A percentile compares a stretch with the other conserved stretches of the same genome.
Conservation (phyloP, 306 rosid species). For the Pterocarpus macrocarpus region DNA sequence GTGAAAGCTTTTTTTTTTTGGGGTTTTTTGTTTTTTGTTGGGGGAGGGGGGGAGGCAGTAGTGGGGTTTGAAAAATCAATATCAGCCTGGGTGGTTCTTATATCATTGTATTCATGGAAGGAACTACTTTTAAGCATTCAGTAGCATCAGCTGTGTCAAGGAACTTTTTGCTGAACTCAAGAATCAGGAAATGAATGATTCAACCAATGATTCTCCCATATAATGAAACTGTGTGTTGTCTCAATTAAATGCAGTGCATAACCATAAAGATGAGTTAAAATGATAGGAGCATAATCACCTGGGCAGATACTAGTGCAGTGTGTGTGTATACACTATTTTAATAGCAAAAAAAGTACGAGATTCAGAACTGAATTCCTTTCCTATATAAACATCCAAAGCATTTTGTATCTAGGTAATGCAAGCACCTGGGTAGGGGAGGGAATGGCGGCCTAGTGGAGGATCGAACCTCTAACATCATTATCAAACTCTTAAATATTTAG, state of each 20-base stretch:
- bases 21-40: too few relatives aligned
- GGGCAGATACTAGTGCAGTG: neutral
- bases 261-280: neutral
- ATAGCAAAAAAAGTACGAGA: neutral
- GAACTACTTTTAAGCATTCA: conserved; percentile 3
- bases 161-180: neutral
- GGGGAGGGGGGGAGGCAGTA: too few relatives aligned
- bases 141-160: neutral
- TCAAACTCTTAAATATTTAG: neutral
- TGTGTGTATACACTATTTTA: neutral
- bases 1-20: too few relatives aligned
- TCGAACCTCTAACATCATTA: neutral
- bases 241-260: conserved; percentile 2
- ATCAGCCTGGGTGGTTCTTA: neutral
- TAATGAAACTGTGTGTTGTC: conserved; percentile 7
- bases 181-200: neutral
- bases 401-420: neutral
- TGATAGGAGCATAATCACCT: neutral
- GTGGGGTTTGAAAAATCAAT: neutral
- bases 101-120: neutral
- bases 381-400: conserved; percentile 1
- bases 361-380: conserved; percentile 17
- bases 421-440: neutral
- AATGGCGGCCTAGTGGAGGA: neutral
- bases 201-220: neutral